Conservation (phyloP, 805 yeast genomes). For the Cyberlindnera euphorbiae region DNA sequence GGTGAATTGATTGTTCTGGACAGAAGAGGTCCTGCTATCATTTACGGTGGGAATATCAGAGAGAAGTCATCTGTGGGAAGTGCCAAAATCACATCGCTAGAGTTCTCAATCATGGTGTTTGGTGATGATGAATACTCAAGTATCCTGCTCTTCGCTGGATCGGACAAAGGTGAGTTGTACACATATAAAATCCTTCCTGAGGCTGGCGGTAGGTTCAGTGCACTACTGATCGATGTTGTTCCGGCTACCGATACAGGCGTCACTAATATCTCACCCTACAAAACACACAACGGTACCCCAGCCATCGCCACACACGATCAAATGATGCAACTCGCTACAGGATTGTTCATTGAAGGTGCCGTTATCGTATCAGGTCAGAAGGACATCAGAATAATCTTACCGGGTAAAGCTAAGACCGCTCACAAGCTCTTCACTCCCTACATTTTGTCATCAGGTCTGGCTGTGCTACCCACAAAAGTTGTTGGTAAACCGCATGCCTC, state of each 20-base stretch:
- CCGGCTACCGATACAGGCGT: constrained; percentile 47
- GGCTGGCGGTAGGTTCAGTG: constrained; percentile 55
- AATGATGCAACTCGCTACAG: constrained; percentile 56
- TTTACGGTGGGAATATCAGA: constrained; percentile 36
- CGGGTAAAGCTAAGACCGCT: constrained; percentile 57
- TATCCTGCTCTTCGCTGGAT: constrained; percentile 71
- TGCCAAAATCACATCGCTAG: constrained; percentile 49
- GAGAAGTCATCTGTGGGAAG: constrained; percentile 24
- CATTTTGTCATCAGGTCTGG: constrained; percentile 45
- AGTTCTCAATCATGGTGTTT: constrained; percentile 67
- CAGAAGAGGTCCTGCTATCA: constrained; percentile 72
- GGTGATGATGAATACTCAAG: constrained; percentile 68
- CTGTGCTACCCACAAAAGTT: constrained; percentile 31
- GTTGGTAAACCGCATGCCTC: constrained; percentile 37
- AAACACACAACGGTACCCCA: constrained; percentile 54
- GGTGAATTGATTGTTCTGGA: constrained; percentile 79
- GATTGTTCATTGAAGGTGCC: constrained; percentile 57
- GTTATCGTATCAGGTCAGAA: constrained; percentile 49
- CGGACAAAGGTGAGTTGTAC: constrained; percentile 65
- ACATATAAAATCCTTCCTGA: constrained; percentile 64
- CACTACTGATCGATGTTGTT: constrained; percentile 43
- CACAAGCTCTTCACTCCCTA: constrained; percentile 55
- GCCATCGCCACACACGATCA: constrained; percentile 57
- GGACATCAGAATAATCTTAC: constrained; percentile 59
- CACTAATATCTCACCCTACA: constrained; percentile 51